These are phyloP conservation scores for Echites panduratus DNA, from an alignment of 257 asterid genomes.

Conservation along the genomic window DNA sequence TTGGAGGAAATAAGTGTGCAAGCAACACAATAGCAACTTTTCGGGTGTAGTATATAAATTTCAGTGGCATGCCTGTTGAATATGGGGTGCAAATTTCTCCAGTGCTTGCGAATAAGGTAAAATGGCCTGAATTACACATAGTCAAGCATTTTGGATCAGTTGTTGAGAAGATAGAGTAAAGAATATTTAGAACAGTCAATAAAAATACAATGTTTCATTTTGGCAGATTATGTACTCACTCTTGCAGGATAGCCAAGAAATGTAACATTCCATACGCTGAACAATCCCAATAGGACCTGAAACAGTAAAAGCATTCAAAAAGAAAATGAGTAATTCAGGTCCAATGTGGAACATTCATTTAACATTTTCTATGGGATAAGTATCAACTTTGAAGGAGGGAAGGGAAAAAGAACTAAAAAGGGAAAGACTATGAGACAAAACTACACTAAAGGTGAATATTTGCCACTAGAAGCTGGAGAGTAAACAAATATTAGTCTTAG, in stretches of 20 bases:
- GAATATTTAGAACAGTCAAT: neutral
- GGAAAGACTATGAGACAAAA: too few relatives aligned
- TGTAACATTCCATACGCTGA: conserved; percentile 97
- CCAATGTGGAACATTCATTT: neutral
- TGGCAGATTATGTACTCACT: conserved; percentile 46
- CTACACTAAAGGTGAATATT: neutral
- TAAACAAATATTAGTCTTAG: conserved; percentile 7
- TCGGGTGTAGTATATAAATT: conserved; percentile 16
- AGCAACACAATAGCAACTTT: conserved; percentile 9
- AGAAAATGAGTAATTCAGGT: neutral
- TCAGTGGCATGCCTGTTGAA: conserved; percentile 79
- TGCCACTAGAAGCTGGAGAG: neutral
- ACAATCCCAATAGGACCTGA: conserved; percentile 87
- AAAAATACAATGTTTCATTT: neutral
- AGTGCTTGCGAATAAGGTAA: conserved; percentile 97
- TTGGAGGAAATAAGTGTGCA: conserved; percentile 3
- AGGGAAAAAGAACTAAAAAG: too few relatives aligned
- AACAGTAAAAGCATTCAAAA: conserved; percentile 21
- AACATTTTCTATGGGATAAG: neutral
- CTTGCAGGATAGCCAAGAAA: conserved; percentile 97
- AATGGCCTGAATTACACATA: conserved; percentile 64
- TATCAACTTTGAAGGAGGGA: neutral
- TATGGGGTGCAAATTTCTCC: conserved; percentile 96
- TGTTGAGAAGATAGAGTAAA: neutral
- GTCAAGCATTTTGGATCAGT: conserved; percentile 14